Base-by-base conservation (phyloP, 2,329 filamentous ascomycete genomes). In the Apiospora marii region DNA sequence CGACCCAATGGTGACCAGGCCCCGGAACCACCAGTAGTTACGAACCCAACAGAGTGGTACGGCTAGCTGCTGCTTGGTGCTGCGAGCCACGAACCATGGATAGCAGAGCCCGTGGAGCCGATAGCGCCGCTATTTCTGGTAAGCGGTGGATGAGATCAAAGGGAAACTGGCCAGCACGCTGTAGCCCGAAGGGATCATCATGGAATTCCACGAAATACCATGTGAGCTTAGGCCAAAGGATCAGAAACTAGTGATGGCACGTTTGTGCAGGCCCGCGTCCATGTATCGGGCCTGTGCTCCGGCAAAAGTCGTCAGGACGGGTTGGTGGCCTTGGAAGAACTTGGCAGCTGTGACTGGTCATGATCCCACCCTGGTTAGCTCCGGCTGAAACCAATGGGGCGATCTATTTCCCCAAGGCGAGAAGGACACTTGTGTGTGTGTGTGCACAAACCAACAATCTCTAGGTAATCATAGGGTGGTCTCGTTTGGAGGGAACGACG, bases 101-200 rank as follows among this genome's bases (percentile, higher is more conserved):
- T n/a, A 69, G 13, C 44, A 49, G 67, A 22, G 27, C 44, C 67
- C 67, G 67, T 16, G 27, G 67, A 69, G 67, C 67, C 67, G 67
- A 49, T 34, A 46, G 67, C 14, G 44, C 22, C 44, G n/a, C 27
- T 10, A 10, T n/a, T 24, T 22, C 4, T 64, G 34, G 22, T 64
- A 22, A n/a, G 34, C 41, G 34, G 58, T 37, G 58, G 58, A 34
- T n/a, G 34, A 41, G 58, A 4, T 10, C 34, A 12, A n/a, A 64
- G 22, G n/a, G n/a, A 14, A 14, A 24, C 8, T 41, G 34, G 3
- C 58, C n/a, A 51, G n/a, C n/a, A 51, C 3, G 49, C 49, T n/a
- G n/a, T 51, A 51, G 49, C 12, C n/a, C 30, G 58, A 34, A 34
- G n/a, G 19, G 34, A 64, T 64, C 22, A 22, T 7, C 34, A 64